Conservation (phyloP, 2,329 filamentous ascomycete species). For the Penicillium sp. region DNA sequence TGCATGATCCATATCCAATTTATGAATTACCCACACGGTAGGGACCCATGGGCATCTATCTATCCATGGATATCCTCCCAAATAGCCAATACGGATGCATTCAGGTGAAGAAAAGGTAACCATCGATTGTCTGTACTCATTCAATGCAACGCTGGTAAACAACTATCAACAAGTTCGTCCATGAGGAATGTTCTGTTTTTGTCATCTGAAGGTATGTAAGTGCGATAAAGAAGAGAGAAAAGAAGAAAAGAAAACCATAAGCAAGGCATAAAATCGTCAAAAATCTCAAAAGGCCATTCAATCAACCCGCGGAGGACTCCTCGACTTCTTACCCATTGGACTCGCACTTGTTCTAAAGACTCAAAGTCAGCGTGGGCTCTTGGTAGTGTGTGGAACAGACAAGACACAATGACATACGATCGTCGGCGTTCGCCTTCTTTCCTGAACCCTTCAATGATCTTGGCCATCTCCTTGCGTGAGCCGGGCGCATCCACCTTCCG, state of each 20-base stretch:
- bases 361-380: neutral
- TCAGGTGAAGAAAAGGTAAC: neutral
- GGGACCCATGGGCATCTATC: too few species aligned
- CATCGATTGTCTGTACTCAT: neutral
- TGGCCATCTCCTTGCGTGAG: constrained; percentile 86
- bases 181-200: neutral
- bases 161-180: neutral
- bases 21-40: too few species aligned
- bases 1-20: too few species aligned
- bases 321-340: constrained; percentile 27
- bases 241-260: constrained; percentile 5
- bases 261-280: constrained; percentile 16
- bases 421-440: constrained; percentile 83
- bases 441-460: constrained; percentile 81
- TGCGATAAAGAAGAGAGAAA: neutral
- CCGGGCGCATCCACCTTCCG: constrained; percentile 78
- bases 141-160: constrained; percentile 7
- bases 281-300: constrained; percentile 6
- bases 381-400: neutral
- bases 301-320: constrained; percentile 26
- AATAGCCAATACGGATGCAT: too few species aligned
- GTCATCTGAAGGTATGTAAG: constrained; percentile 6
- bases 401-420: constrained; percentile 62
- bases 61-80: too few species aligned
- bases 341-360: constrained; percentile 18